phyloP scores from a whole-genome alignment of 148 eudicot genomes.

The Camellia granthamiana region DNA sequence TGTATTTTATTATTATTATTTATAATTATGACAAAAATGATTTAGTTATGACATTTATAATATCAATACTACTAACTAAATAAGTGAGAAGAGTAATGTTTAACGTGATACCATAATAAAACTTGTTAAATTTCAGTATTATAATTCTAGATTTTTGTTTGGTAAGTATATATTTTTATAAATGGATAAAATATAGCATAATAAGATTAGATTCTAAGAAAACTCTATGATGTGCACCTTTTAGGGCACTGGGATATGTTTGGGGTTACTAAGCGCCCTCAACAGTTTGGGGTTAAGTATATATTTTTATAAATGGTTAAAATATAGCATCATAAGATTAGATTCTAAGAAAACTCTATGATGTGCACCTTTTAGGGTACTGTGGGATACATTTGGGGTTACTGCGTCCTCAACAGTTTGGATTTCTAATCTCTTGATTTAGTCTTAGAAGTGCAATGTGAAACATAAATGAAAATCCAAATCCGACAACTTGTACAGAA shows the following conservation, averaged over 20 bases:
- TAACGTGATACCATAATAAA: neutral
- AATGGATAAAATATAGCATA: neutral
- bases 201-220: neutral
- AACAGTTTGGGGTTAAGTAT: neutral
- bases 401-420: neutral
- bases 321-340: neutral
- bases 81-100: neutral
- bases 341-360: neutral
- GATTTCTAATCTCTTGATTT: too few relatives aligned
- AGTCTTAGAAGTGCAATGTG: neutral
- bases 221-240: neutral
- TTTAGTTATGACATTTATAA: too few relatives aligned
- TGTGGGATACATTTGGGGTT: neutral
- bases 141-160: too few relatives aligned
- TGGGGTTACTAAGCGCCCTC: neutral
- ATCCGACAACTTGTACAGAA: too few relatives aligned
- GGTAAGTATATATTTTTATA: neutral
- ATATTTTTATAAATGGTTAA: too few relatives aligned
- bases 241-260: neutral
- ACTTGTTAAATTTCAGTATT: too few relatives aligned
- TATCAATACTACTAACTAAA: neutral
- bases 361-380: neutral
- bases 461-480: too few relatives aligned
- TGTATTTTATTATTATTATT: too few relatives aligned
- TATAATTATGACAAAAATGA: too few relatives aligned